Base-by-base conservation (phyloP, 768 basidiomycete genomes). In the Suillus brevipes region DNA sequence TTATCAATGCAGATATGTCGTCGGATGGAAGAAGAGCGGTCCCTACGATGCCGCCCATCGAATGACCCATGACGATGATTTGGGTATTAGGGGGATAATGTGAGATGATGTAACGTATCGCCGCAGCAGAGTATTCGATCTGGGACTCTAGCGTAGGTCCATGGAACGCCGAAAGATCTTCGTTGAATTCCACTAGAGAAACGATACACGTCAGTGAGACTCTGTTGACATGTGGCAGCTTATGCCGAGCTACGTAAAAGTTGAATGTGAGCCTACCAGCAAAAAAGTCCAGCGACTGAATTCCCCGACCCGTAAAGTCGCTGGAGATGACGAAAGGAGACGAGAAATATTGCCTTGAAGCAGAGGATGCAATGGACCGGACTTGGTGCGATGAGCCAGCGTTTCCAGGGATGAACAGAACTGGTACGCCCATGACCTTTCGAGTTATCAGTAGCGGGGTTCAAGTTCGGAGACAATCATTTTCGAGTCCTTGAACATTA, bases 1-100 rank as follows among this genome's bases (percentile, higher is more conserved):
- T 98, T 72, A 99, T 85, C 65, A 99, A 83, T 0, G 89, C 86
- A 10, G 90, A 86, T 47, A 97, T 87, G 62, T 87, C 76, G 9
- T 74, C 68, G 7, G 88, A 86, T 2, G 91, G 87, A 12, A 96
- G 85, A 16, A 96, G 81, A 6, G 91, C 88, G 0, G 88, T 87
- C 10, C 93, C 94, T 6, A 97, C 95, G 56, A 97, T 80, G 12
- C 97, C 97, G 28, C 97, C 97, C 97, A 99, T 99, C 13, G 96
- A 98, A 74, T 99, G 97, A 2, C 92, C 97, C 75, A 99, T 80
- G 64, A 99, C 72, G 56, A 91, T 85, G 62, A 99, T 86, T 42
- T 79, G 70, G 3, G 91, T 89, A 61, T 83, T 73, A 16, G 78
- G 66, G 2, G 86, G 85, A 74, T 98, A 97, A 34, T 87, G 79